A percentile compares a stretch with the other conserved stretches of the same genome.
Conservation (phyloP, 2,329 filamentous ascomycete genomes). For the Myriosclerotinia duriaeana region DNA sequence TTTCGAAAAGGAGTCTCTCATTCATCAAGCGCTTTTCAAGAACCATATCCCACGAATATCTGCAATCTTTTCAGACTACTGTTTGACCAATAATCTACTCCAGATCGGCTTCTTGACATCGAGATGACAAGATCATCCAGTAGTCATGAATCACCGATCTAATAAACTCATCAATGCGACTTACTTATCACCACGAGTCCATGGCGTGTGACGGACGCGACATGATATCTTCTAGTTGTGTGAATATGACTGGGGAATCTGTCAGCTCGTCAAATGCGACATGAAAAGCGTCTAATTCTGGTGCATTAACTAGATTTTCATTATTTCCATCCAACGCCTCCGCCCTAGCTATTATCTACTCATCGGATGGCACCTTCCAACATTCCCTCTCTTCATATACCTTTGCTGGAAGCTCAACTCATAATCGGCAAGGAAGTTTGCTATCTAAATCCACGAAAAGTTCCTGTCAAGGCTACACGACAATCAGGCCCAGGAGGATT, state of each 20-base stretch:
- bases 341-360: neutral
- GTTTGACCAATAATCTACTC: no score
- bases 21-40: no score
- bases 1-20: neutral
- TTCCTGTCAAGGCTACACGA: neutral
- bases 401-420: neutral
- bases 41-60: no score
- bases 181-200: neutral
- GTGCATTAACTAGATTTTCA: neutral
- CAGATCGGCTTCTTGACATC: no score
- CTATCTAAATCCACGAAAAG: neutral
- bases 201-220: no score
- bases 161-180: neutral
- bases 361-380: neutral
- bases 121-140: no score
- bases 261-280: neutral
- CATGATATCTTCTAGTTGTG: no score
- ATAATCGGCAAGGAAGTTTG: neutral
- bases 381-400: neutral
- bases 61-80: no score
- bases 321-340: no score
- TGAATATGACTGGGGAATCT: neutral
- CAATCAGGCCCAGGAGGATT: neutral
- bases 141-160: neutral
- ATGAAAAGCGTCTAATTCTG: neutral